Conservation (phyloP, 148 eudicot genomes). For the Camellia sinensis region DNA sequence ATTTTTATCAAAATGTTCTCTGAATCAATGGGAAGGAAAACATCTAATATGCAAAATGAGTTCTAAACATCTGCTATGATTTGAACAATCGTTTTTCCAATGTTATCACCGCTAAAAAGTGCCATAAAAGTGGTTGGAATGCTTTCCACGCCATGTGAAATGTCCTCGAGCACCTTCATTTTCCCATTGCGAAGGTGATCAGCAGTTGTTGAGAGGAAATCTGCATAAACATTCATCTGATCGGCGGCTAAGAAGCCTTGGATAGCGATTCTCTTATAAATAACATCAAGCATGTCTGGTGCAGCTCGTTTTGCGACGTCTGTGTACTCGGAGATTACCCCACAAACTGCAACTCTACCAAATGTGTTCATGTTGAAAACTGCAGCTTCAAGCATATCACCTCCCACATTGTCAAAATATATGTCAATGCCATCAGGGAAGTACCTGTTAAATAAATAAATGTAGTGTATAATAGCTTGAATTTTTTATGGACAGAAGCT, state of each 20-base stretch:
- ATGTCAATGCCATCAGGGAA: constrained; percentile 67
- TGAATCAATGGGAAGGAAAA: too few species aligned
- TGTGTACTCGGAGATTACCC: constrained; percentile 53
- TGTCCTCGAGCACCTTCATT: constrained; percentile 39
- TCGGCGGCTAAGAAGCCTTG: constrained; percentile 42
- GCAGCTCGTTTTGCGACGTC: constrained; percentile 25
- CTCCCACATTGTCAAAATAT: constrained; percentile 53
- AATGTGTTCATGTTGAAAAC: constrained; percentile 53
- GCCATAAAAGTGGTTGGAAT: constrained; percentile 42
- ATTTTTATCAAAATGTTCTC: neutral
- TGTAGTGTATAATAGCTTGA: neutral
- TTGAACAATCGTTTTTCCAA: constrained; percentile 51
- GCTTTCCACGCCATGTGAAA: constrained; percentile 42
- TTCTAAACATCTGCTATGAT: constrained; percentile 29
- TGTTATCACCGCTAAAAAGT: constrained; percentile 41
- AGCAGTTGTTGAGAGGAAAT: constrained; percentile 36
- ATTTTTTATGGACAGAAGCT: neutral
- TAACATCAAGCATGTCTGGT: constrained; percentile 41
- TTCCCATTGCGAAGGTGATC: constrained; percentile 31
- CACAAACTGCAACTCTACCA: constrained; percentile 54
- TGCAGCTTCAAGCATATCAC: constrained; percentile 59
- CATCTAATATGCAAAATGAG: neutral
- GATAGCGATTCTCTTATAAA: constrained; percentile 49
- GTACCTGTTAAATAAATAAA: constrained; percentile 25
- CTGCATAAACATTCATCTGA: constrained; percentile 14